Evolutionary conservation across 148 eudicot genomes (phyloP).

Genomic region (Drosera capensis): DNA sequence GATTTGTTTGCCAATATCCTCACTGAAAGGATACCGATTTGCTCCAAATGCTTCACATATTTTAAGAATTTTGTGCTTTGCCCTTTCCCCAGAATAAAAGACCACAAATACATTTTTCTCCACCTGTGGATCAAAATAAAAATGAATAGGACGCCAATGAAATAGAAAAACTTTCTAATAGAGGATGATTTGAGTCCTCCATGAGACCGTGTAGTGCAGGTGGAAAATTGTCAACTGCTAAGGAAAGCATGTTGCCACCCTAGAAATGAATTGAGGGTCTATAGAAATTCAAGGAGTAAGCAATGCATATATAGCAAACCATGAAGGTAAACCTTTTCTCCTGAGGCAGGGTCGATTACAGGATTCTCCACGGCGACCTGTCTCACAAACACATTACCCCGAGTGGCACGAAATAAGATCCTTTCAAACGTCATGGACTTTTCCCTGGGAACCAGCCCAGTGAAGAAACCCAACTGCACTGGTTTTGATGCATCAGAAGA

Average conservation of each 20-base stretch:
- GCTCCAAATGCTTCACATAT: conserved; percentile 99
- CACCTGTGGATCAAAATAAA: conserved; percentile 27
- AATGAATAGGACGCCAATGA: neutral
- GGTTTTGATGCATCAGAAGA: conserved; percentile 62
- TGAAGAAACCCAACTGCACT: conserved; percentile 69
- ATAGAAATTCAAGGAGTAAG: neutral
- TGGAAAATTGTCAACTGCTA: no score
- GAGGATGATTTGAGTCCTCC: no score
- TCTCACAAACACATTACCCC: conserved; percentile 84
- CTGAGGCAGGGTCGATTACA: conserved; percentile 78
- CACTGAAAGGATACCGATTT: conserved; percentile 75
- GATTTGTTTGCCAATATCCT: conserved; percentile 65
- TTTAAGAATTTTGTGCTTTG: conserved; percentile 72
- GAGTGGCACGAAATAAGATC: conserved; percentile 94
- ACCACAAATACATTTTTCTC: conserved; percentile 82
- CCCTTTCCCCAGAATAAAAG: conserved; percentile 91
- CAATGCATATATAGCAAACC: conserved; percentile 1
- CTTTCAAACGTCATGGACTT: conserved; percentile 91
- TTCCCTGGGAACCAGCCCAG: conserved; percentile 84
- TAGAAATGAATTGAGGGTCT: neutral
- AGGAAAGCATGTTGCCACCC: no score
- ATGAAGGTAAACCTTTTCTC: conserved; percentile 52
- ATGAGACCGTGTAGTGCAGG: no score
- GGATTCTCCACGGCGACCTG: conserved; percentile 57
- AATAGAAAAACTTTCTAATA: no score